Evolutionary conservation across 805 yeast genomes (phyloP).

Genomic region (Metschnikowia borealis): DNA sequence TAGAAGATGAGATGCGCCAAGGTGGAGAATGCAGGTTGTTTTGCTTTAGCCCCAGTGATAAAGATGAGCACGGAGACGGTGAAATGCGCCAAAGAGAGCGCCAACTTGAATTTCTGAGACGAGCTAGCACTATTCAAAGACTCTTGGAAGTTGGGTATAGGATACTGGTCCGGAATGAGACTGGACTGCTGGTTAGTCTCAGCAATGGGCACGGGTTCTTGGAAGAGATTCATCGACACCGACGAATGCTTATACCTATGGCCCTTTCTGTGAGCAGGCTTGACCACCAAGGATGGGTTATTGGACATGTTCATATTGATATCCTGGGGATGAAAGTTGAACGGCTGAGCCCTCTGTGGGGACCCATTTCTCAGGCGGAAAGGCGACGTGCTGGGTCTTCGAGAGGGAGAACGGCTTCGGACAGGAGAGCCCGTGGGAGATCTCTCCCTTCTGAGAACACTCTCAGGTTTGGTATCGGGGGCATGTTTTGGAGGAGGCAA

Average conservation of each 20-base stretch:
- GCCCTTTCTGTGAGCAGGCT: constrained; percentile 80
- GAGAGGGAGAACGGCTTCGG: constrained; percentile 29
- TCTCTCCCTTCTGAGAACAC: constrained; percentile 11
- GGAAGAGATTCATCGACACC: constrained; percentile 92
- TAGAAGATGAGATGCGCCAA: constrained; percentile 84
- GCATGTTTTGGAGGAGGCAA: constrained; percentile 21
- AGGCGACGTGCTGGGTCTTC: constrained; percentile 12
- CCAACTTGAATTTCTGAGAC: constrained; percentile 54
- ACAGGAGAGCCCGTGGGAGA: constrained; percentile 26
- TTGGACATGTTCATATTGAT: constrained; percentile 20
- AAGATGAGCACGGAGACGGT: constrained; percentile 53
- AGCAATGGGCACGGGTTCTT: constrained; percentile 67
- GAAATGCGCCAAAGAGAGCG: constrained; percentile 59
- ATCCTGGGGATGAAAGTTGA: constrained; percentile 60
- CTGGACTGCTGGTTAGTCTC: constrained; percentile 51
- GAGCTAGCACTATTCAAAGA: constrained; percentile 54
- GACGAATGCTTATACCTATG: constrained; percentile 95
- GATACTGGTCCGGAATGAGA: constrained; percentile 58
- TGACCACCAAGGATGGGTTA: constrained; percentile 22
- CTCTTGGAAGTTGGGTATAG: constrained; percentile 70
- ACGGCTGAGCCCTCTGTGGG: constrained; percentile 42
- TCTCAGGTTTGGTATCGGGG: background rate
- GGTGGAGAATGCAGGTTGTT: constrained; percentile 62
- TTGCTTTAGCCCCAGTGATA: constrained; percentile 52
- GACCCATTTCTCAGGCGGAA: constrained; percentile 10